Conservation (phyloP, 2,329 filamentous ascomycete genomes). For the Neoarthrinium moseri region DNA sequence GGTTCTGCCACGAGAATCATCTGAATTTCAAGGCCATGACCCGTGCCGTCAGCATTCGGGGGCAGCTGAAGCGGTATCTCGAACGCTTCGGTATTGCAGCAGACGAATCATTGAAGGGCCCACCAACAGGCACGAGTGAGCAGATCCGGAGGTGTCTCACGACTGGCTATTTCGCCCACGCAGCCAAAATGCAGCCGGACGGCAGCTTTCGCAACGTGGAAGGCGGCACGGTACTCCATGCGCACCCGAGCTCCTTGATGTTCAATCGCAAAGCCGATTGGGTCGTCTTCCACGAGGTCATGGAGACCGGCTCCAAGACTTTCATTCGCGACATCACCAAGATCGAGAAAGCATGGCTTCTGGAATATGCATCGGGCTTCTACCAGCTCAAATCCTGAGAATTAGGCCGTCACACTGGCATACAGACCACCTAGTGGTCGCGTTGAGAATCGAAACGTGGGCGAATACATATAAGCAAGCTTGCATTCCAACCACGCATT, state of each 20-base stretch:
- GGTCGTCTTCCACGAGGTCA: slow-evolving; percentile 92
- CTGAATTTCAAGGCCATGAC: slow-evolving; percentile 84
- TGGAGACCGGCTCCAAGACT: slow-evolving; percentile 84
- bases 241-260: slow-evolving; percentile 89
- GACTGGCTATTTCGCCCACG: slow-evolving; percentile 88
- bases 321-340: slow-evolving; percentile 92
- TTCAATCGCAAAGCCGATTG: slow-evolving; percentile 96
- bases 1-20: slow-evolving; percentile 84
- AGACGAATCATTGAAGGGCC: slow-evolving; percentile 57
- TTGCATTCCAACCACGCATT: no score
- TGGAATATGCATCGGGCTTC: slow-evolving; percentile 84
- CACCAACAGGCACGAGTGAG: slow-evolving; percentile 54
- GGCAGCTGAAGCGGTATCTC: slow-evolving; percentile 82
- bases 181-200: slow-evolving; percentile 90
- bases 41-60: slow-evolving; percentile 80
- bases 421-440: no score
- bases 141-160: slow-evolving; percentile 83
- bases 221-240: slow-evolving; percentile 74
- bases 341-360: slow-evolving; percentile 88
- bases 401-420: no score
- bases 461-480: no score
- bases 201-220: slow-evolving; percentile 86
- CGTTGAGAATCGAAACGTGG: no score
- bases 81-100: slow-evolving; percentile 77
- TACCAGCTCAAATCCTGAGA: slow-evolving; percentile 57